phyloP scores from a whole-genome alignment of 148 eudicot species.

The Cornus suecica region DNA sequence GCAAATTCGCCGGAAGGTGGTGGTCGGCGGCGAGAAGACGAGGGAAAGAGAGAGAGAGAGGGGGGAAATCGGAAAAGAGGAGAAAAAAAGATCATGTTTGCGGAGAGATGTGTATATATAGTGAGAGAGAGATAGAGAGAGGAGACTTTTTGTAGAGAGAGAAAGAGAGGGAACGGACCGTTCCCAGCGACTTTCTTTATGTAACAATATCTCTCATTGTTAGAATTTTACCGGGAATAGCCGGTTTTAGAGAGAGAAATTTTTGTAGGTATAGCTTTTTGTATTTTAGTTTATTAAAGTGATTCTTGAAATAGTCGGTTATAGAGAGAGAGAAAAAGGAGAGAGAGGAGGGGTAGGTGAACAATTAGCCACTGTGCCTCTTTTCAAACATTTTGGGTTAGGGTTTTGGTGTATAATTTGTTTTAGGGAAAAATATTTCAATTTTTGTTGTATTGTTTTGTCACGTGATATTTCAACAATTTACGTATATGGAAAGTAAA shows the following conservation, averaged over 20 bases:
- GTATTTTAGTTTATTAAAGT: too few relatives aligned
- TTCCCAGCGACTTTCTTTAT: neutral
- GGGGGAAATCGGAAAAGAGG: constrained; percentile 20
- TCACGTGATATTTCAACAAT: too few relatives aligned
- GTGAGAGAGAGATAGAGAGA: constrained; percentile 11
- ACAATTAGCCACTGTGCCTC: too few relatives aligned
- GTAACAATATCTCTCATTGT: neutral
- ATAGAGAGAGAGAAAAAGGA: neutral
- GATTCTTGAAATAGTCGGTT: neutral
- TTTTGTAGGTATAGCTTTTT: too few relatives aligned
- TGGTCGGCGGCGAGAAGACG: constrained; percentile 5
- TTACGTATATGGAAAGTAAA: too few relatives aligned
- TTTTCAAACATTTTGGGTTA: too few relatives aligned
- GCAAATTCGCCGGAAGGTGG: constrained; percentile 11
- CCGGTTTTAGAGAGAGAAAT: constrained; percentile 6
- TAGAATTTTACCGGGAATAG: constrained; percentile 5
- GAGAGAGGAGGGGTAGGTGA: neutral
- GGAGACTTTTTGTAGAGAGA: constrained; percentile 10
- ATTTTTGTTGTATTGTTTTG: too few relatives aligned
- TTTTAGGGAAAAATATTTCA: too few relatives aligned
- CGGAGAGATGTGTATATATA: constrained; percentile 36
- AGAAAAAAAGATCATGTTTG: constrained; percentile 37
- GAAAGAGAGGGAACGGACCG: constrained; percentile 10
- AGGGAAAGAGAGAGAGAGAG: too few relatives aligned
- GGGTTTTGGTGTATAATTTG: too few relatives aligned